Conservation (phyloP, 805 yeast species). For the Isabelozyma rhagii region DNA sequence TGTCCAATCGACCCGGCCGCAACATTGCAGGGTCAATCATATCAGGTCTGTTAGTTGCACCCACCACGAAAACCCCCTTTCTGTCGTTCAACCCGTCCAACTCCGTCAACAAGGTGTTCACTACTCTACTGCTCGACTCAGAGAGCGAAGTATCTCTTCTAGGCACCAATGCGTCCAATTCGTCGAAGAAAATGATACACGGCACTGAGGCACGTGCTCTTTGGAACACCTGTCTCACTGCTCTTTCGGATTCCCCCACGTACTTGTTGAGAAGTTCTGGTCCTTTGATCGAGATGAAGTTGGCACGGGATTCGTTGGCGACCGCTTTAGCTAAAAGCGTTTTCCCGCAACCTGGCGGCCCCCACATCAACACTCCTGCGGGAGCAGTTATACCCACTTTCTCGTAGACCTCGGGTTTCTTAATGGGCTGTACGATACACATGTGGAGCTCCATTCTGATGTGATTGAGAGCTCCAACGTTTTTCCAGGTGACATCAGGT, state of each 20-base stretch:
- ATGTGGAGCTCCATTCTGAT: conserved; percentile 88
- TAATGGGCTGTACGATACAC: conserved; percentile 97
- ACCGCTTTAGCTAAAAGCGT: conserved; percentile 95
- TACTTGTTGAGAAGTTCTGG: conserved; percentile 93
- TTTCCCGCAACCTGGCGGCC: conserved; percentile 99
- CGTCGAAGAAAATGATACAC: conserved; percentile 93
- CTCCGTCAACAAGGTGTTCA: conserved; percentile 90
- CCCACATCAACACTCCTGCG: conserved; percentile 97
- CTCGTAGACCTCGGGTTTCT: conserved; percentile 83
- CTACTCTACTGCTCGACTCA: conserved; percentile 90
- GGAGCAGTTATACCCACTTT: conserved; percentile 95
- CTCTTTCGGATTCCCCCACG: conserved; percentile 94
- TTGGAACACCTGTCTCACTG: conserved; percentile 88
- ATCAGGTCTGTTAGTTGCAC: conserved; percentile 97
- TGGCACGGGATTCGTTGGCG: conserved; percentile 95
- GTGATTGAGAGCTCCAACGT: conserved; percentile 82
- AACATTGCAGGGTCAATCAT: conserved; percentile 98
- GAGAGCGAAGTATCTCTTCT: conserved; percentile 84
- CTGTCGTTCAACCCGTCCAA: conserved; percentile 92
- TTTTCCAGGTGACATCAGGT: conserved; percentile 95
- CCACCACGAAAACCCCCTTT: conserved; percentile 89
- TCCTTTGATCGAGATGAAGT: conserved; percentile 92
- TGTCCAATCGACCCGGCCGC: conserved; percentile 94
- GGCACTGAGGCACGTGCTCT: conserved; percentile 93
- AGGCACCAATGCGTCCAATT: conserved; percentile 93